Conservation (phyloP, 1,284 basidiomycete species). For the Cutaneotrichosporon arboriforme region DNA sequence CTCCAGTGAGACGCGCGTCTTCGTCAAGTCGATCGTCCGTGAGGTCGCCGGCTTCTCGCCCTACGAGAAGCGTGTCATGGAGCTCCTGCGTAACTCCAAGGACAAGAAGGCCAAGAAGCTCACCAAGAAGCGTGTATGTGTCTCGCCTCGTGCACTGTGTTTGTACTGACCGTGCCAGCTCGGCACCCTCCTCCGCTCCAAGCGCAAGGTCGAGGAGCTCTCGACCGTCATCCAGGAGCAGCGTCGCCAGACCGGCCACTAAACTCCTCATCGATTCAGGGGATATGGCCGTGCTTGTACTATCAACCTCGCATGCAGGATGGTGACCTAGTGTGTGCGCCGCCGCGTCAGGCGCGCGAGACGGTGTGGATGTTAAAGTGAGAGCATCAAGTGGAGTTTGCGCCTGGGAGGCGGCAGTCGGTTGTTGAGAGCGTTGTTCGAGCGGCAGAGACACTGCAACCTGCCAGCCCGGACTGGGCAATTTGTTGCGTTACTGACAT, state of each 20-base stretch:
- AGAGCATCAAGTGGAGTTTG: not conserved
- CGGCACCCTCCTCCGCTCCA: constrained; percentile 90
- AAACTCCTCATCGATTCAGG: constrained; percentile 20
- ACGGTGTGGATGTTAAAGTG: not conserved
- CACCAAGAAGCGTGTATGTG: constrained; percentile 90
- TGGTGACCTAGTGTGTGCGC: constrained; percentile 9
- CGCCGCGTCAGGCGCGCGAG: not conserved
- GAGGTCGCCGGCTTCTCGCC: constrained; percentile 98
- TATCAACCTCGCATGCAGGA: constrained; percentile 13
- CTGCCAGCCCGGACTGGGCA: too few relatives aligned
- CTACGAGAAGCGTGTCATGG: constrained; percentile 98
- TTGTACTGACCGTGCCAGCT: constrained; percentile 62
- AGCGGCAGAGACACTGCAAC: too few relatives aligned
- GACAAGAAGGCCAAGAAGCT: constrained; percentile 98
- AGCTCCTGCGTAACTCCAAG: constrained; percentile 98
- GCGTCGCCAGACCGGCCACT: constrained; percentile 49
- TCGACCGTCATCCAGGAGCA: constrained; percentile 72
- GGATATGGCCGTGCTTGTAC: constrained; percentile 12
- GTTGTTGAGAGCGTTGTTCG: too few relatives aligned
- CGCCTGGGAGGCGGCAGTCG: too few relatives aligned
- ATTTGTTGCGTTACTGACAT: too few relatives aligned
- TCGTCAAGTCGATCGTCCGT: constrained; percentile 83
- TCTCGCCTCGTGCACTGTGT: not conserved
- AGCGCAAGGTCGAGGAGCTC: constrained; percentile 95
- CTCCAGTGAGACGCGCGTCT: constrained; percentile 64